These are phyloP conservation scores for Chlorella ohadii DNA, from an alignment of 139 green algal genomes.

Conservation along the genomic window DNA sequence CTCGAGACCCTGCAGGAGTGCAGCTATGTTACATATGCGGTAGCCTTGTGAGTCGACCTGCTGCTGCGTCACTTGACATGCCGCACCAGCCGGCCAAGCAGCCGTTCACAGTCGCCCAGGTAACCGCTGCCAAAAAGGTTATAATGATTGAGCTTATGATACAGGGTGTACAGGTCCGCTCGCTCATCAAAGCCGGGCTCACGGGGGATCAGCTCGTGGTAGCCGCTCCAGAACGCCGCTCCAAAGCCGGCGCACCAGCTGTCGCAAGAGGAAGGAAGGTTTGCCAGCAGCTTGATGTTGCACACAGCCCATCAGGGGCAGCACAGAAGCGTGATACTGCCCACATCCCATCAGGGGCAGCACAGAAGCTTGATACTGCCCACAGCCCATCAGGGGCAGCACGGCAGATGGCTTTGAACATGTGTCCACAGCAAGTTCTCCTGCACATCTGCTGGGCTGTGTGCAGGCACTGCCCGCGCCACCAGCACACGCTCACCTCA, in stretches of 20 bases:
- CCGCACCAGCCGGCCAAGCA: not conserved
- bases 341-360: too few species aligned
- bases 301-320: too few species aligned
- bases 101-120: conserved; percentile 24
- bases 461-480: too few species aligned
- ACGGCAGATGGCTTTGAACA: too few species aligned
- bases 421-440: too few species aligned
- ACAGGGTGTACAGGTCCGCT: conserved; percentile 86
- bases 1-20: too few species aligned
- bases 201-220: conserved; percentile 77
- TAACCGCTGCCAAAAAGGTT: conserved; percentile 31
- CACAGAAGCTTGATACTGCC: too few species aligned
- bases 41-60: too few species aligned
- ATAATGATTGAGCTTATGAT: conserved; percentile 77
- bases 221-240: conserved; percentile 64
- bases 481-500: conserved; percentile 10
- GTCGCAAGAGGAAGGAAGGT: not conserved
- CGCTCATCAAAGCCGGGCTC: conserved; percentile 80
- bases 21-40: too few species aligned
- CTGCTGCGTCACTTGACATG: not conserved
- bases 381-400: too few species aligned
- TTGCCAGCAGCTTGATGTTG: not conserved
- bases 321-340: too few species aligned
- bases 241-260: conserved; percentile 73
- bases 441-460: not conserved